Base-by-base conservation (phyloP, 345 rosid genomes). In the Euphorbia lathyris region DNA sequence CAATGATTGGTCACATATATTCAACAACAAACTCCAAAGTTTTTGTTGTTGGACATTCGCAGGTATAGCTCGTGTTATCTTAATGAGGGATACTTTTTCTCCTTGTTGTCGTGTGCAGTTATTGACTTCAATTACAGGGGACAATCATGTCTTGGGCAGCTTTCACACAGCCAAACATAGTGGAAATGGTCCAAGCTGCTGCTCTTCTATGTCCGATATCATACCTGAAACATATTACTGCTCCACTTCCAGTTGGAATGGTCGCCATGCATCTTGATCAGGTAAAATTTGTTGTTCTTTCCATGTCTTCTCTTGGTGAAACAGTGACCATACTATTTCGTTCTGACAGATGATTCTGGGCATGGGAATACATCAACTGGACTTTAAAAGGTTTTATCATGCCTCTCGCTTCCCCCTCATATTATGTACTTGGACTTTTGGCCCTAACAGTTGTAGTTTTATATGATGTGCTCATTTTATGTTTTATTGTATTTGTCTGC, bases 121-220 rank as follows among this genome's bases (percentile, higher is more conserved):
- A 25, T 65, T 50, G 53, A 40, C 55, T 47, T 73, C 67, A 52
- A 58, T 57, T 48, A 43, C 42, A 94, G 98, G 97, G 97, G 47
- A 91, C 98, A 34, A 90, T 91, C 73, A 91, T 94, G 87, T 84
- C 96, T 60, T 80, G 90, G 62, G 96, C 96, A 73, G 98, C 97
- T 71, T 85, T 94, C 77, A 87, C 93, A 61, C 90, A 85, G 73
- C 87, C 90, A 9, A 82, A 79, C 58, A 72, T 94, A 23, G 87
- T 72, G 6, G 85, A 87, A 73, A 86, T 87, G 96, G 90, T 94
- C 70, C 93, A 86, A 82, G 98, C 97, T 75, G 98, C 93, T 74
- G 96, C 97, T 14, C 86, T 94, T 77, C 83, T 94, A 60, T 86
- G 84, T 70, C 97, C 98, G 63, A 94, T 94, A 78, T 82, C 98